Percentiles rank a stretch among this genome's conserved stretches.
These are phyloP conservation scores for Pulicaria dysenterica DNA, from an alignment of 129 eudicot species.

Conservation along the genomic window DNA sequence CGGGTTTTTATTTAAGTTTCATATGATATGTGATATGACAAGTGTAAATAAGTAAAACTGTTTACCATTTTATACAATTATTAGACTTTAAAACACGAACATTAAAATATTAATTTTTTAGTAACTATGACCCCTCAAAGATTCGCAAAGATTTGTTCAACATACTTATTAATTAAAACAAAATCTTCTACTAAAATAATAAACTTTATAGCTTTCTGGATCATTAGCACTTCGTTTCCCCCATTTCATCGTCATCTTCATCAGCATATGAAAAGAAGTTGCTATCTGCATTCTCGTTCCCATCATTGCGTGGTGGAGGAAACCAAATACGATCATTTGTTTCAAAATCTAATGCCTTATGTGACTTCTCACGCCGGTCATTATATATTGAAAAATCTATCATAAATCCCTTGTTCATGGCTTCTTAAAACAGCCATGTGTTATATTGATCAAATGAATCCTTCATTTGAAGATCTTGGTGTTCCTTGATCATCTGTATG, in stretches of 20 bases:
- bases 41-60: no score
- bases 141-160: no score
- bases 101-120: no score
- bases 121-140: no score
- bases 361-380: constrained; percentile 39
- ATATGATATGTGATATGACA: no score
- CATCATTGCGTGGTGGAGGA: constrained; percentile 84
- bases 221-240: no score
- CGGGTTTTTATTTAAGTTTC: no score
- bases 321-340: constrained; percentile 76
- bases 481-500: constrained; percentile 62
- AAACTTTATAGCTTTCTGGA: no score
- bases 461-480: constrained; percentile 52
- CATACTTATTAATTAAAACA: no score
- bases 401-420: constrained; percentile 53
- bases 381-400: constrained; percentile 39
- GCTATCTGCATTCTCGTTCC: constrained; percentile 37
- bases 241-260: constrained; percentile 57
- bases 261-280: constrained; percentile 72
- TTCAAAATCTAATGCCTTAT: constrained; percentile 70
- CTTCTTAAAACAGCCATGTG: constrained; percentile 49
- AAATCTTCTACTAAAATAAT: no score
- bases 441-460: constrained; percentile 52
- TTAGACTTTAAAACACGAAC: no score
- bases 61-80: no score